A percentile compares a stretch with the other conserved stretches of the same genome.
phyloP scores from a whole-genome alignment of 83 land plant genomes.

The Picea abies region DNA sequence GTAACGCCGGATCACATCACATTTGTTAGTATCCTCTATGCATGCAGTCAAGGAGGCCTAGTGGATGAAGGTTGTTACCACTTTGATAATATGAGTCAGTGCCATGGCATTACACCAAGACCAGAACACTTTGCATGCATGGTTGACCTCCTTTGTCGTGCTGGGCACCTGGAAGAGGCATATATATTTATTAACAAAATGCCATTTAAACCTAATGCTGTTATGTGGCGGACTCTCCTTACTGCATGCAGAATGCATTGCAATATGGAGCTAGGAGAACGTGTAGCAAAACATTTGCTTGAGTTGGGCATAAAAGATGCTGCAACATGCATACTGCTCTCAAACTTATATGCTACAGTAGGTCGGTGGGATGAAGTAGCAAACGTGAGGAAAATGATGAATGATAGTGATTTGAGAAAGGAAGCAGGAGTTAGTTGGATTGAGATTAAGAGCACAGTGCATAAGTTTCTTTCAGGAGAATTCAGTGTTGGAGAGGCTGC shows the following conservation, averaged over 20 bases:
- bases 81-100: background rate
- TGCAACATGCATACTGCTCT: conserved; percentile 5
- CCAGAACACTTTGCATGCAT: conserved; percentile 5
- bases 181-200: background rate
- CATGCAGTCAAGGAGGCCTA: conserved; percentile 25
- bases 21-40: conserved; percentile 47
- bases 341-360: background rate
- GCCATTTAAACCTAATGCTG: background rate
- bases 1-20: conserved; percentile 40
- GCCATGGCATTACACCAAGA: background rate
- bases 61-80: conserved; percentile 10
- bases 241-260: conserved; percentile 7
- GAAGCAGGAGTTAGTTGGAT: conserved; percentile 14
- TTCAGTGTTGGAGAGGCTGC: conserved; percentile 12
- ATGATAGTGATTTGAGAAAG: background rate
- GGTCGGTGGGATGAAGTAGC: conserved; percentile 1
- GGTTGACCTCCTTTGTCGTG: conserved; percentile 2
- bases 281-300: background rate
- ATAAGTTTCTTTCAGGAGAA: background rate
- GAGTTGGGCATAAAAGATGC: background rate
- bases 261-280: conserved; percentile 5
- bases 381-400: conserved; percentile 12
- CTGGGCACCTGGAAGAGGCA: conserved; percentile 4
- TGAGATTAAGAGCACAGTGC: conserved; percentile 3
- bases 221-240: conserved; percentile 11